phyloP scores from a whole-genome alignment of 371 early-diverging fungal species.

The Zopfochytrium polystomum region DNA sequence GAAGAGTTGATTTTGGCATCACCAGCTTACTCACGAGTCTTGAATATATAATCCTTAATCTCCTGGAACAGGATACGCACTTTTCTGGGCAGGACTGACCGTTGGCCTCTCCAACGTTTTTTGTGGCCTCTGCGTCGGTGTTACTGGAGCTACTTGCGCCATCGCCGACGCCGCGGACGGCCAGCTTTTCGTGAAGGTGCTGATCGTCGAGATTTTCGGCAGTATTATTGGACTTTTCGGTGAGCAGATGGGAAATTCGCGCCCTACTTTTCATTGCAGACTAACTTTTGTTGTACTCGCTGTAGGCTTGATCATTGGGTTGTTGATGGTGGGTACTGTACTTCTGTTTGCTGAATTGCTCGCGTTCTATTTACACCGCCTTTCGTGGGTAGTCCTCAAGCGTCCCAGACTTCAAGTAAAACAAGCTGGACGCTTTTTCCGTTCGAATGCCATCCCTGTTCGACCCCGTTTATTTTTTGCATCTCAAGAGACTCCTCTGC shows the following conservation, averaged over 20 bases:
- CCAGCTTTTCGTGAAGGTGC: conserved; percentile 88
- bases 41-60: conserved; percentile 46
- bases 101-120: conserved; percentile 91
- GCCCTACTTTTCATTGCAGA: background rate
- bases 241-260: conserved; percentile 68
- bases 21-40: background rate
- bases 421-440: too few relatives aligned
- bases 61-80: conserved; percentile 72
- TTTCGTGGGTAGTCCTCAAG: conserved; percentile 13
- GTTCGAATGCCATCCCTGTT: too few relatives aligned
- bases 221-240: conserved; percentile 95
- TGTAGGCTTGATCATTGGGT: conserved; percentile 21
- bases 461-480: too few relatives aligned
- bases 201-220: conserved; percentile 96
- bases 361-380: background rate
- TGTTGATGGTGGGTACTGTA: conserved; percentile 21
- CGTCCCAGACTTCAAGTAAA: conserved; percentile 30
- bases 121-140: conserved; percentile 93
- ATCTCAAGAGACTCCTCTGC: too few relatives aligned
- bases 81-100: conserved; percentile 96
- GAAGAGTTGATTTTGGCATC: background rate
- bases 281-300: background rate
- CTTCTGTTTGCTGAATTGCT: background rate
- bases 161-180: conserved; percentile 95
- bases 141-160: conserved; percentile 90